Evolutionary conservation across 768 basidiomycete genomes (phyloP).

Genomic region (Lactifluus rugatus): DNA sequence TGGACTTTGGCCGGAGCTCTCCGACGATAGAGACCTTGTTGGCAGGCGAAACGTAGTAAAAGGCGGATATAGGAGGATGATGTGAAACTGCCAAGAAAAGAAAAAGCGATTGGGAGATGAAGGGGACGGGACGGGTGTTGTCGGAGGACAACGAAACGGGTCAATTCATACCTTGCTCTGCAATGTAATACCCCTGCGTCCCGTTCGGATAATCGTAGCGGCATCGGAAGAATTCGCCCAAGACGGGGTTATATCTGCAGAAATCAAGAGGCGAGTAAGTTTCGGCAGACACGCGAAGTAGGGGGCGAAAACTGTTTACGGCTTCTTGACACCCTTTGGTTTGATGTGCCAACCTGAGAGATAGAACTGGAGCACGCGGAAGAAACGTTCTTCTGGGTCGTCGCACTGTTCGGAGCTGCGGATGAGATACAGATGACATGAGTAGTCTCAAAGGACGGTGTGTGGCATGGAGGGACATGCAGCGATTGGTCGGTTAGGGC

Average conservation of each 20-base stretch:
- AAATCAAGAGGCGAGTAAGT: background rate
- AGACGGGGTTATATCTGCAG: constrained; percentile 84
- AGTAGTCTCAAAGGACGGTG: background rate
- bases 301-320: constrained; percentile 43
- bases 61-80: constrained; percentile 91
- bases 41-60: constrained; percentile 87
- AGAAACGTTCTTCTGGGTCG: constrained; percentile 84
- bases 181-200: constrained; percentile 90
- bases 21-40: constrained; percentile 84
- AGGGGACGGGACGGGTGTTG: background rate
- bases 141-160: background rate
- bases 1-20: constrained; percentile 90
- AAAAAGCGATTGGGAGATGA: too few relatives aligned
- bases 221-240: constrained; percentile 98
- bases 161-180: constrained; percentile 70
- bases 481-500: background rate
- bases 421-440: constrained; percentile 1
- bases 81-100: constrained; percentile 65
- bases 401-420: constrained; percentile 67
- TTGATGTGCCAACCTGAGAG: constrained; percentile 99
- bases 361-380: constrained; percentile 87
- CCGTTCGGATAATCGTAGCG: constrained; percentile 87
- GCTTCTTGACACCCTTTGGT: constrained; percentile 99
- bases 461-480: background rate
- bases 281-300: background rate